These are phyloP conservation scores for Solanum aculeatissimum DNA, from an alignment of 305 asterid species.

Conservation along the genomic window DNA sequence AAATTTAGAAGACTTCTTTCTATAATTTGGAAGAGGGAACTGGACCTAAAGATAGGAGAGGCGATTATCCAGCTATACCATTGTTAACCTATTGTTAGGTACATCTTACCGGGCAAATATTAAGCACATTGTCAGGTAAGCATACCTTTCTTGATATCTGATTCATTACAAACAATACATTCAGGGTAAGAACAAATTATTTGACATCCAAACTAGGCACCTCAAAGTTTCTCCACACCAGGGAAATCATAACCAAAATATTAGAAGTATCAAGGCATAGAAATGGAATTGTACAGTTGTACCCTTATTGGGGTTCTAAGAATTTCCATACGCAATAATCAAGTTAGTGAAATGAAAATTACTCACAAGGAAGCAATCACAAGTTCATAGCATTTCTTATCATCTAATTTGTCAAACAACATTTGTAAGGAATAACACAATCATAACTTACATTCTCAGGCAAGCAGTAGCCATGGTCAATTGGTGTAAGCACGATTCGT, in stretches of 20 bases:
- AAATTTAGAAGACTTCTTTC: background rate
- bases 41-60: background rate
- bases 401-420: background rate
- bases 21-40: background rate
- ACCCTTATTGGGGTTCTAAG: background rate
- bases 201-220: background rate
- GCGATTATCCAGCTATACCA: background rate
- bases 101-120: background rate
- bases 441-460: conserved; percentile 47
- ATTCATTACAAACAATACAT: background rate
- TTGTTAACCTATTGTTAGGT: background rate
- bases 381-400: background rate
- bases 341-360: background rate
- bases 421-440: background rate
- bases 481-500: conserved; percentile 37
- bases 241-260: background rate
- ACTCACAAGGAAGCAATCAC: background rate
- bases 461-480: conserved; percentile 81
- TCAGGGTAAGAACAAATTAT: background rate
- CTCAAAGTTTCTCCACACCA: background rate
- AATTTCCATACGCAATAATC: background rate
- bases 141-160: background rate
- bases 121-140: background rate
- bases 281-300: background rate
- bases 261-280: background rate